phyloP scores from a whole-genome alignment of 140 eudicot genomes.

The Anethum foeniculum region DNA sequence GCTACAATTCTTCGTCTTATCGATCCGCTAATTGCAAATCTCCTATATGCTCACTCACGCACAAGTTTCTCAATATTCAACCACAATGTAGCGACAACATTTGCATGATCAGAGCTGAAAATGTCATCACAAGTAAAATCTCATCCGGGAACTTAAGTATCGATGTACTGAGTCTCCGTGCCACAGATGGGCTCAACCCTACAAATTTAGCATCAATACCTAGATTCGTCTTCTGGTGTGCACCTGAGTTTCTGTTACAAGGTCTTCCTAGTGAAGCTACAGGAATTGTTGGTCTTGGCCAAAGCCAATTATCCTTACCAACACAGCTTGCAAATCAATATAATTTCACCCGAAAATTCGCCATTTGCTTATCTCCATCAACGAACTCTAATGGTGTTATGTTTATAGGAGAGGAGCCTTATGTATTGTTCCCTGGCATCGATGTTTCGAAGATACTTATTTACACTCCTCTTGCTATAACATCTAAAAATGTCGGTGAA shows the following conservation, averaged over 20 bases:
- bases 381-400: neutral
- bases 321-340: constrained; percentile 23
- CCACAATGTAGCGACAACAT: constrained; percentile 62
- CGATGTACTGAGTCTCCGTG: constrained; percentile 25
- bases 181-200: constrained; percentile 36
- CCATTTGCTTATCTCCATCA: constrained; percentile 31
- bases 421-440: constrained; percentile 5
- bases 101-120: constrained; percentile 21
- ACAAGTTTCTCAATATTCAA: constrained; percentile 28
- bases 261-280: constrained; percentile 27
- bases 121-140: constrained; percentile 26
- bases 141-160: constrained; percentile 24
- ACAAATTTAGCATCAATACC: constrained; percentile 21
- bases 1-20: constrained; percentile 59
- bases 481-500: neutral
- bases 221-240: constrained; percentile 25
- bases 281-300: constrained; percentile 41
- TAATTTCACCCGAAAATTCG: constrained; percentile 30
- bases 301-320: constrained; percentile 25
- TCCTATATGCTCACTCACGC: constrained; percentile 46
- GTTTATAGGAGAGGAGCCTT: constrained; percentile 11
- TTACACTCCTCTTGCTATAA: constrained; percentile 11
- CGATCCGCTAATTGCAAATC: constrained; percentile 49
- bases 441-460: constrained; percentile 6
- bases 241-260: constrained; percentile 17